Conservation (phyloP, 208 protist species). For the Naegleria lovaniensis region DNA sequence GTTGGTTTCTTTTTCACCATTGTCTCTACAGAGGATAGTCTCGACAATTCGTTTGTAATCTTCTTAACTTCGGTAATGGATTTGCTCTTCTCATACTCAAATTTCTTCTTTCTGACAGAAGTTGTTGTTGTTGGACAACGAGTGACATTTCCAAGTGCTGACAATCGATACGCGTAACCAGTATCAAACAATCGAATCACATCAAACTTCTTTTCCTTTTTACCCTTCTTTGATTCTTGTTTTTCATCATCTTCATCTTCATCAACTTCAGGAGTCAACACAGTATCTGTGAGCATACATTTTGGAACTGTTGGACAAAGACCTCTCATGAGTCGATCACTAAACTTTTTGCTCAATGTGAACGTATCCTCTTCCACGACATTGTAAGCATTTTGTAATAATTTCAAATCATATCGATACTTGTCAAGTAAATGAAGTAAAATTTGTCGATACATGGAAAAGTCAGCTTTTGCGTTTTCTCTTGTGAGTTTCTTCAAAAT, state of each 20-base stretch:
- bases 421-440: not conserved
- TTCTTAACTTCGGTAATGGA: not conserved
- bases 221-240: not conserved
- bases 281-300: not conserved
- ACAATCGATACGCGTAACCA: not conserved
- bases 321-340: not conserved
- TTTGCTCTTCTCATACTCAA: not conserved
- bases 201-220: not conserved
- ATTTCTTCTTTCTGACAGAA: not conserved
- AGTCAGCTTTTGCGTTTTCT: not conserved
- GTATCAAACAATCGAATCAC: not conserved
- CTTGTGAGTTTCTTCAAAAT: constrained; percentile 9
- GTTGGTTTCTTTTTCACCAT: not conserved
- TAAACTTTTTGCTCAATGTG: not conserved
- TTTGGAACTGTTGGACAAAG: not conserved
- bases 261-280: not conserved
- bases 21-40: not conserved
- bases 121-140: not conserved
- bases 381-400: constrained; percentile 9
- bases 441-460: not conserved
- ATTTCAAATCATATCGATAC: not conserved
- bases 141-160: not conserved
- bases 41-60: not conserved
- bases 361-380: not conserved
- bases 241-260: not conserved